These are phyloP conservation scores for Cornus kousa DNA, from an alignment of 148 eudicot species.

Conservation along the genomic window DNA sequence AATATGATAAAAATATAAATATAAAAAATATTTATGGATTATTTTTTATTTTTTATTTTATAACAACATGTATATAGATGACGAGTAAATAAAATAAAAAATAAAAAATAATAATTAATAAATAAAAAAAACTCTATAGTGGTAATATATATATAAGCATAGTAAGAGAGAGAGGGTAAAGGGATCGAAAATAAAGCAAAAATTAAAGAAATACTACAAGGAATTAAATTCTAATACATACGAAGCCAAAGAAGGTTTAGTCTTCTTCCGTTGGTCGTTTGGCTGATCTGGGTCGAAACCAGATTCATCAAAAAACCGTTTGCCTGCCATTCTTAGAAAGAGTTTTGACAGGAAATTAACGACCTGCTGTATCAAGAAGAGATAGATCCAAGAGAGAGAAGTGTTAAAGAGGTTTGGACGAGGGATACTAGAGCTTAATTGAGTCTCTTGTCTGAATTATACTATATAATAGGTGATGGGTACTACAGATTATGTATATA, in stretches of 20 bases:
- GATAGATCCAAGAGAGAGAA: background rate
- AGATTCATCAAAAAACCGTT: slow-evolving; percentile 31
- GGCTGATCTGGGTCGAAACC: slow-evolving; percentile 28
- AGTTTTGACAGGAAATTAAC: too few relatives aligned
- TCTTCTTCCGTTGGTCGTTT: slow-evolving; percentile 35
- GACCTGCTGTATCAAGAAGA: background rate
- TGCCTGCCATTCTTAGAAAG: background rate
- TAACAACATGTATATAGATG: too few relatives aligned
- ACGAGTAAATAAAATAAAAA: too few relatives aligned
- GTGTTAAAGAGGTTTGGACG: background rate
- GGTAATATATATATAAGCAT: background rate
- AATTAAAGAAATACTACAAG: too few relatives aligned
- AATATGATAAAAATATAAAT: too few relatives aligned
- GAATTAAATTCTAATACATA: slow-evolving; percentile 22
- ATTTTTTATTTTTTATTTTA: too few relatives aligned
- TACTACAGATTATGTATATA: too few relatives aligned
- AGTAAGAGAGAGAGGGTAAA: background rate
- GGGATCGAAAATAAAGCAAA: background rate
- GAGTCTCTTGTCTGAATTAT: too few relatives aligned
- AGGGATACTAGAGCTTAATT: too few relatives aligned
- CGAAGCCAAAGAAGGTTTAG: slow-evolving; percentile 55
- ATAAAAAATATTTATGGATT: too few relatives aligned
- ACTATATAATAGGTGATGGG: too few relatives aligned
- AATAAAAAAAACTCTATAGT: background rate
- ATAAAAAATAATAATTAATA: too few relatives aligned